Percentiles rank a stretch among this genome's conserved stretches.
Evolutionary conservation across 2,329 filamentous ascomycete genomes (phyloP).

Genomic region (Massarina eburnea): DNA sequence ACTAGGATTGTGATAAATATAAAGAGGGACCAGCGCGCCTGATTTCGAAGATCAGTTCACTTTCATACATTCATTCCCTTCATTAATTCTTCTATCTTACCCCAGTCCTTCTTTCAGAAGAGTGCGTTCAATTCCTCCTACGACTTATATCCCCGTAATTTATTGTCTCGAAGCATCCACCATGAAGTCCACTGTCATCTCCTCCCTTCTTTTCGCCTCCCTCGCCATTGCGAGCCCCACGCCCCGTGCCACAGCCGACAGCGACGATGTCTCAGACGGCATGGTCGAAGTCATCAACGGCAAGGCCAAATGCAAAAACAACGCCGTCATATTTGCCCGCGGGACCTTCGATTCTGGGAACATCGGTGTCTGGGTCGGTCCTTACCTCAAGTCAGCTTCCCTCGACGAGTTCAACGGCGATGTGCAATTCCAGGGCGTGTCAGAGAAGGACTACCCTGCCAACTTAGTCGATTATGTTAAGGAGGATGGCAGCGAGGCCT

Average conservation of each 20-base stretch:
- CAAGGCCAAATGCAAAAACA: slow-evolving; percentile 1
- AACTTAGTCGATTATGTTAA: slow-evolving; percentile 8
- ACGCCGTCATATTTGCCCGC: slow-evolving; percentile 12
- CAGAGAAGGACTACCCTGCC: slow-evolving; percentile 8
- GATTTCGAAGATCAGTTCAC: no score
- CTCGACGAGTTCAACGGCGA: slow-evolving; percentile 2
- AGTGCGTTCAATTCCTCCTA: background rate
- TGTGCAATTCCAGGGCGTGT: slow-evolving; percentile 8
- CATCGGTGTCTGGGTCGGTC: slow-evolving; percentile 14
- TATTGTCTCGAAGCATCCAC: background rate
- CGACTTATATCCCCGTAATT: background rate
- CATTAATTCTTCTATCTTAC: background rate
- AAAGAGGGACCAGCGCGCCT: no score
- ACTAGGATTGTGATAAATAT: no score
- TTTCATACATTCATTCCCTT: background rate
- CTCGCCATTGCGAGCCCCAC: background rate
- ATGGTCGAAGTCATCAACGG: slow-evolving; percentile 12
- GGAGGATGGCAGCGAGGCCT: slow-evolving; percentile 9
- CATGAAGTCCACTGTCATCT: background rate
- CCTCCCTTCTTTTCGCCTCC: background rate
- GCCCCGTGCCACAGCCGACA: background rate
- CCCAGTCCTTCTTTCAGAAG: background rate
- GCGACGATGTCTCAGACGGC: slow-evolving; percentile 4
- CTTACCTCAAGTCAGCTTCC: slow-evolving; percentile 4
- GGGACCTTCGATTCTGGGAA: slow-evolving; percentile 16